Conservation (phyloP, 2,329 filamentous ascomycete genomes). For the Claviceps pazoutovae region DNA sequence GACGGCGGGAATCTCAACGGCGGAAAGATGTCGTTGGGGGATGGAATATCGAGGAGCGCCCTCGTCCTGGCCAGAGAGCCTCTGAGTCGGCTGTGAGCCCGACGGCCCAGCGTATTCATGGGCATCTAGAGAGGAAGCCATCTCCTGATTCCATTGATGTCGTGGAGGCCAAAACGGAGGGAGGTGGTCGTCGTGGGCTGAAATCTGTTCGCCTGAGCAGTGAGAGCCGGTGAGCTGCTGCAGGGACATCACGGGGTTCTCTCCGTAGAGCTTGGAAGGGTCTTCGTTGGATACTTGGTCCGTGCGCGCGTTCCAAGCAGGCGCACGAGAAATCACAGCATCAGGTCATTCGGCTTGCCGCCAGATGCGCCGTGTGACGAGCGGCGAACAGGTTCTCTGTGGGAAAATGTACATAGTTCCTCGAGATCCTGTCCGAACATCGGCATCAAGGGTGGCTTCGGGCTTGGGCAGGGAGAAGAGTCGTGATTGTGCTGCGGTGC, state of each 20-base stretch:
- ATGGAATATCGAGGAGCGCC: slow-evolving; percentile 22
- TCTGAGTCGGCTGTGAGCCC: background rate
- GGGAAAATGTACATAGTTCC: too few species aligned
- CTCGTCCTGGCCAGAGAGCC: slow-evolving; percentile 5
- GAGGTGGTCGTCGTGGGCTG: background rate
- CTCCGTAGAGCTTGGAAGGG: background rate
- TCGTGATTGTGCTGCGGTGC: background rate
- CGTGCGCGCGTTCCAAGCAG: background rate
- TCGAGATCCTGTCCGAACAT: too few species aligned
- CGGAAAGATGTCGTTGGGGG: slow-evolving; percentile 20
- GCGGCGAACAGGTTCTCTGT: too few species aligned
- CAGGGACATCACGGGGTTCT: too few species aligned
- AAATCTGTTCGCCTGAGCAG: too few species aligned
- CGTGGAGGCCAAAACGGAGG: background rate
- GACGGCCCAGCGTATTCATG: slow-evolving; percentile 1
- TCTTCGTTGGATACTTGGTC: background rate
- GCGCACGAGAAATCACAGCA: background rate
- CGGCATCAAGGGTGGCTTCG: too few species aligned
- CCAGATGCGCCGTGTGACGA: too few species aligned
- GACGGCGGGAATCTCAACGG: slow-evolving; percentile 30
- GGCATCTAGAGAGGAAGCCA: background rate
- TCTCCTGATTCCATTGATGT: background rate
- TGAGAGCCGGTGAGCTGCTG: too few species aligned
- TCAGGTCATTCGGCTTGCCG: too few species aligned
- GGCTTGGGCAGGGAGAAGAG: background rate